Base-by-base conservation (phyloP, 2,329 filamentous ascomycete genomes). In the Cordyceps cicadae region DNA sequence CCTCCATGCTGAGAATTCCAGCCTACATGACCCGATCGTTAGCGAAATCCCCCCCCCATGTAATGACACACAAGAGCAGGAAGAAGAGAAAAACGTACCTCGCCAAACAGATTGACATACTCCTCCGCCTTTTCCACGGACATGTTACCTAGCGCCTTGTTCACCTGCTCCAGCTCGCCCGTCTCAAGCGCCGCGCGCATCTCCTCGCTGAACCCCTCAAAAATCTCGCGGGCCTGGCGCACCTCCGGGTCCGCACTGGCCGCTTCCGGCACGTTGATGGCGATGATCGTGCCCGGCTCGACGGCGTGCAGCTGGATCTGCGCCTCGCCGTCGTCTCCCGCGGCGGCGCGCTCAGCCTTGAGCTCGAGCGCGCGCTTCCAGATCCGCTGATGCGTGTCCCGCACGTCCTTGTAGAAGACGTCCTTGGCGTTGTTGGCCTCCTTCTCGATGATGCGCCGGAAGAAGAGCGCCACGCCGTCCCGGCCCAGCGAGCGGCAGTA, bases 291-390 rank as follows among this genome's bases (percentile, higher is more conserved):
- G 53, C 88, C 89, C 0, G 93, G 93, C 72, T 97, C 92, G 12
- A 99, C 92, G 15, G 94, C 93, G 71, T 99, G 94, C 52, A 99
- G 82, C 75, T 99, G 95, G 67, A 99, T 99, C 74, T 97, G 93
- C 77, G 99, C 94, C 11, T 96, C 88, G 21, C 88, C 90, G 45
- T 88, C 89, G 62, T 76, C 89, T 61, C 77, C 75, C 46, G 73
- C 76, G 64, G 76, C 77, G 17, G 78, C 79, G 63, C 79, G 73
- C 74, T 85, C 76, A 19, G 76, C 74, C 59, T 80, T 74, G 64
- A 96, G 87, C 73, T 95, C 90, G 7, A 82, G 80, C 1, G 89
- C 86, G 53, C 94, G 86, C 29, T 80, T 86, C 68, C 86, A 86
- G 73, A 99, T 97, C 59, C 87, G 86, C 68, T 81, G 80, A 74